Conservation (phyloP, 768 basidiomycete genomes). For the Termitomyces sp. region DNA sequence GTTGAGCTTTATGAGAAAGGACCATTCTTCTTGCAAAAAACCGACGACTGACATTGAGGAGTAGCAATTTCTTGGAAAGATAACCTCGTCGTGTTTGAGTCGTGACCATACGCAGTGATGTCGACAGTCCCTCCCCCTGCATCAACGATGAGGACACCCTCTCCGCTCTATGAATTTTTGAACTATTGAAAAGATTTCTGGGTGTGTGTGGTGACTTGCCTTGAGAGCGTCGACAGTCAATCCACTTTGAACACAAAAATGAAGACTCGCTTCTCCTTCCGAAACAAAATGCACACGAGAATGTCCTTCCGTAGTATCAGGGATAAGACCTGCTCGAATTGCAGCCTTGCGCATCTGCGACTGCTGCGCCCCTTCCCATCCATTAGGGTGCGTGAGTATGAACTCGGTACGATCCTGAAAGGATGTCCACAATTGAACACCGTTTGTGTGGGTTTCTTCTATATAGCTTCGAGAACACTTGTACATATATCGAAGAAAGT, state of each 20-base stretch:
- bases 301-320: constrained; percentile 29
- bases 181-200: not conserved
- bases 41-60: constrained; percentile 28
- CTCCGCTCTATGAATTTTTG: constrained; percentile 25
- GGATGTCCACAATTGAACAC: constrained; percentile 33
- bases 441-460: constrained; percentile 37
- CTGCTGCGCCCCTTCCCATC: constrained; percentile 57
- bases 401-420: constrained; percentile 33
- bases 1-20: not conserved
- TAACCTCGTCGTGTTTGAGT: constrained; percentile 13
- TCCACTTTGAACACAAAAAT: constrained; percentile 42
- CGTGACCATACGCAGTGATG: constrained; percentile 42
- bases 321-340: constrained; percentile 40
- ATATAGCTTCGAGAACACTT: constrained; percentile 37
- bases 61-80: constrained; percentile 43
- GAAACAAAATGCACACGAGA: constrained; percentile 49
- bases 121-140: constrained; percentile 61
- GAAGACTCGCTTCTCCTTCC: constrained; percentile 57
- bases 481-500: constrained; percentile 44
- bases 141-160: constrained; percentile 48
- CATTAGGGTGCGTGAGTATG: constrained; percentile 50
- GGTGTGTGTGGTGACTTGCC: constrained; percentile 10
- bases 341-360: constrained; percentile 46
- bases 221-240: constrained; percentile 29
- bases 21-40: not conserved